A percentile compares a stretch with the other conserved stretches of the same genome.
These are phyloP conservation scores for Suhomyces pyralidae DNA, from an alignment of 805 yeast genomes.

Conservation along the genomic window DNA sequence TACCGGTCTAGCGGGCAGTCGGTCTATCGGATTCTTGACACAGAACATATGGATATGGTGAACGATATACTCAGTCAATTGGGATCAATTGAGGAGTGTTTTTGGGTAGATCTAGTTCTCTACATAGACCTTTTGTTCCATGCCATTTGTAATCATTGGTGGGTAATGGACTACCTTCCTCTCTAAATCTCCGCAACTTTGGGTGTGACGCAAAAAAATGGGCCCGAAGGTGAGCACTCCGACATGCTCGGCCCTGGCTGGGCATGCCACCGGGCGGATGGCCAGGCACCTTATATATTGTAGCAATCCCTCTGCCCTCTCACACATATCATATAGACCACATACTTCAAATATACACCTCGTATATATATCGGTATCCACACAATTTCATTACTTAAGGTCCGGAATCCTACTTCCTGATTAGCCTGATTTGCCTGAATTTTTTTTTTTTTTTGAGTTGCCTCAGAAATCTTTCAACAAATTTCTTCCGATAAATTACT, in stretches of 20 bases:
- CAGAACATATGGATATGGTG: too few relatives aligned
- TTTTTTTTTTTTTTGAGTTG: background rate
- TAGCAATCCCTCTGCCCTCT: background rate
- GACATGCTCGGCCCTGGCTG: background rate
- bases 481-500: background rate
- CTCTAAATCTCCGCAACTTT: background rate
- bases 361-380: background rate
- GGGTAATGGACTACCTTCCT: background rate
- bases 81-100: too few relatives aligned
- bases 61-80: too few relatives aligned
- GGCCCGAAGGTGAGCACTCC: background rate
- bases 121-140: background rate
- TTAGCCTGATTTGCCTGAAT: background rate
- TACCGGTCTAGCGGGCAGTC: background rate
- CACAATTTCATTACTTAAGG: background rate
- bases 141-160: background rate
- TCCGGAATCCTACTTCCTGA: background rate
- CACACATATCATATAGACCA: background rate
- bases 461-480: background rate
- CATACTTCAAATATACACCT: background rate
- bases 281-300: background rate
- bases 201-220: background rate
- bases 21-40: background rate
- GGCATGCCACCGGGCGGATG: background rate
- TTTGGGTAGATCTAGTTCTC: background rate